Evolutionary conservation across 257 asterid genomes (phyloP).

Genomic region (Eucommia ulmoides): DNA sequence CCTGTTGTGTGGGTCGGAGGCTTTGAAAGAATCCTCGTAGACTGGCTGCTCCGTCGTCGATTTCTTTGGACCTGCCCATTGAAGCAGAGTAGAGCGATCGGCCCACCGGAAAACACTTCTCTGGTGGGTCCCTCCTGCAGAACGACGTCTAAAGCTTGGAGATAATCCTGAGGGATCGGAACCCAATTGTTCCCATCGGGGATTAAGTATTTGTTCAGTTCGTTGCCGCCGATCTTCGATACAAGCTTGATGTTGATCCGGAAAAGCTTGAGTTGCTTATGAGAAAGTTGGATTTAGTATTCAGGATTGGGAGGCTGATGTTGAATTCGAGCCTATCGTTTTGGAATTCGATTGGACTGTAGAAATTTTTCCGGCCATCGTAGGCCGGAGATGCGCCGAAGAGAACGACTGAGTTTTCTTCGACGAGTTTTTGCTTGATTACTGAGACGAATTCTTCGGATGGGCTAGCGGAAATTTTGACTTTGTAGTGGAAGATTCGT

Average conservation of each 20-base stretch:
- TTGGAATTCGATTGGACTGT: slow-evolving; percentile 70
- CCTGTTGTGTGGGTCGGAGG: slow-evolving; percentile 85
- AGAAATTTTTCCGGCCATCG: slow-evolving; percentile 70
- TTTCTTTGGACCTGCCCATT: slow-evolving; percentile 67
- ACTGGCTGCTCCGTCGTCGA: slow-evolving; percentile 87
- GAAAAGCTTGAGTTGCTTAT: slow-evolving; percentile 43
- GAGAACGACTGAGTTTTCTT: slow-evolving; percentile 32
- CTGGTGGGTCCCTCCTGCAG: slow-evolving; percentile 53
- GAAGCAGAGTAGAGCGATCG: slow-evolving; percentile 56
- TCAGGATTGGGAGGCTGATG: slow-evolving; percentile 50
- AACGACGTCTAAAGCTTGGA: slow-evolving; percentile 87
- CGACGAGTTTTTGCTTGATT: slow-evolving; percentile 59
- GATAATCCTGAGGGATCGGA: slow-evolving; percentile 87
- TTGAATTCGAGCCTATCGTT: slow-evolving; percentile 52
- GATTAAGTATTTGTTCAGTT: slow-evolving; percentile 31
- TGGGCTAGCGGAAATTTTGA: slow-evolving; percentile 69
- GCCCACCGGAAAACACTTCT: slow-evolving; percentile 55
- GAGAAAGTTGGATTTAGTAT: slow-evolving; percentile 11
- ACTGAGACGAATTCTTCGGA: slow-evolving; percentile 63
- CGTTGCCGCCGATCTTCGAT: slow-evolving; percentile 66
- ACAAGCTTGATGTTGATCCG: slow-evolving; percentile 67
- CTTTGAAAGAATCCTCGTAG: slow-evolving; percentile 90
- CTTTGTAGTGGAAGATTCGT: slow-evolving; percentile 71
- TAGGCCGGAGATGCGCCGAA: slow-evolving; percentile 63
- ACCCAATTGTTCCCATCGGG: slow-evolving; percentile 28